Base-by-base conservation (phyloP, 116 monocot genomes). In the Posidonia oceanica region DNA sequence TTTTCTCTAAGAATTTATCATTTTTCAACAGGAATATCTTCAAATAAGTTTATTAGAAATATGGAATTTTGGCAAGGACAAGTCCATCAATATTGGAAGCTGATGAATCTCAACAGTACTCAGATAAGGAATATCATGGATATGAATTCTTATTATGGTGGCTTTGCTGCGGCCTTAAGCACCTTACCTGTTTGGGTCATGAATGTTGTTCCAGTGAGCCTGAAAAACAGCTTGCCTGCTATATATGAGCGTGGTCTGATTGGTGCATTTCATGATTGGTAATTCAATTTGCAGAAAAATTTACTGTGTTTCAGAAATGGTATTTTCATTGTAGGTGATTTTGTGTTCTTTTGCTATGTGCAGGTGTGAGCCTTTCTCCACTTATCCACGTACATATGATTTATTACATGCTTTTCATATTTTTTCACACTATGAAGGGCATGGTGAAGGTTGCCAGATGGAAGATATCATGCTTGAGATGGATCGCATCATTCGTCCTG, bases 291-390 rank as follows among this genome's bases (percentile, higher is more conserved):
- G 3, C 23, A 37, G 59, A 61, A 61, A 36, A 61, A 36, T 23
- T 13, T 36, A 29, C 21, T 61, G 36, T 14, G 23, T 8, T 1
- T 61, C 10, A 29, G 36, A 29, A 36, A 13, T 4, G 21, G 40
- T 48, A 0, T 41, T 41, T 66, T 2, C 17, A n/a, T 63, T 39
- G 2, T 29, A 29, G 29, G 29, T 29, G 15, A 40, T 7, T 75
- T 61, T 67, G 0, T 48, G 14, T 67, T 23, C 16, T 61, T 75
- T n/a, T 69, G 36, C 23, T 54, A 53, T 53, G 11, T 63, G 61
- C 69, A 98, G 98, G 98, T 98, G 98, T 77, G 87, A 90, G 64
- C 87, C 98, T 3, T 98, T 98, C 72, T 98, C 98, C 54, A 98
- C 93, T 13, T 98, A 98, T 74, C 97, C 97, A 67, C 89, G 98